Conservation (phyloP, 768 basidiomycete species). For the Lactarius vividus region DNA sequence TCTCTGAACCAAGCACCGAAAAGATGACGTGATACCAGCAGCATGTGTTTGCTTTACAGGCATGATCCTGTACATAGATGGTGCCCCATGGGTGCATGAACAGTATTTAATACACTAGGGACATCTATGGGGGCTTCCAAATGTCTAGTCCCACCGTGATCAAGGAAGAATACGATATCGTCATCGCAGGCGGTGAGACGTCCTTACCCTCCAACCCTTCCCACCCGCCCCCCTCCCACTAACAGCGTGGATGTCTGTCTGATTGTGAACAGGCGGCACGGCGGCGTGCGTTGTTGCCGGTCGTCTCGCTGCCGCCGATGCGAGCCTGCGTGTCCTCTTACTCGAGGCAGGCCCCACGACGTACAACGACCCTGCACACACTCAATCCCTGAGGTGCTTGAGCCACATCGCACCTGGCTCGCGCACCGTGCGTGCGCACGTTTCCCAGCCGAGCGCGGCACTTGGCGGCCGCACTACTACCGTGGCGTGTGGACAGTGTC, state of each 20-base stretch:
- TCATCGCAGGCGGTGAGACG: conserved; percentile 28
- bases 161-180: conserved; percentile 20
- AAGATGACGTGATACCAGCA: no score
- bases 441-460: conserved; percentile 40
- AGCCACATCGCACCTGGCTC: conserved; percentile 40
- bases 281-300: conserved; percentile 55
- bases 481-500: conserved; percentile 46
- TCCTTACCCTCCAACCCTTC: neutral
- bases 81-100: no score
- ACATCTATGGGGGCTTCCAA: no score
- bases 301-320: conserved; percentile 52
- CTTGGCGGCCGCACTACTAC: conserved; percentile 44
- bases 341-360: conserved; percentile 59
- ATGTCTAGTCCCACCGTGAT: neutral
- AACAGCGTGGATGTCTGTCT: neutral
- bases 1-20: no score
- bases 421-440: conserved; percentile 46
- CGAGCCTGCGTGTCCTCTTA: conserved; percentile 54
- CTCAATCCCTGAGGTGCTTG: conserved; percentile 53
- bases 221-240: neutral
- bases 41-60: no score
- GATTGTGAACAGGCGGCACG: conserved; percentile 38
- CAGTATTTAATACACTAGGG: no score
- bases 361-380: conserved; percentile 44
- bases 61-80: no score